Evolutionary conservation across 257 asterid species (phyloP).

Genomic region (Fraxinus pennsylvanica): DNA sequence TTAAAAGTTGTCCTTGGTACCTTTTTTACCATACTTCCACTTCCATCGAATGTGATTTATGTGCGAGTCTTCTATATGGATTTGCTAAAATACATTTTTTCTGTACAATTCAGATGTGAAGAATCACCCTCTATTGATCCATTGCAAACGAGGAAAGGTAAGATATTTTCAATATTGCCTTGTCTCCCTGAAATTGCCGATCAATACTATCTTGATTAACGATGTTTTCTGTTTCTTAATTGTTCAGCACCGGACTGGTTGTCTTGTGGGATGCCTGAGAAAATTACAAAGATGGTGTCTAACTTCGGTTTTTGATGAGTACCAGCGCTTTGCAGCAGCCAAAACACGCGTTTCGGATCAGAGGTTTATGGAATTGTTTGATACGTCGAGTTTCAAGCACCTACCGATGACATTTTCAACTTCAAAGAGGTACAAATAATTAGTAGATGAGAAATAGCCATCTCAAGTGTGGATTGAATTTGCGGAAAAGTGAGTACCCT

Average conservation of each 20-base stretch:
- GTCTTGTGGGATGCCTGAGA: constrained; percentile 87
- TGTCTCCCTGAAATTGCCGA: not conserved
- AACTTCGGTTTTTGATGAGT: constrained; percentile 80
- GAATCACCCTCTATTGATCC: constrained; percentile 77
- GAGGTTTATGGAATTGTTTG: constrained; percentile 86
- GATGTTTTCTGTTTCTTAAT: constrained; percentile 5
- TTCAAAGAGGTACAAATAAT: constrained; percentile 45
- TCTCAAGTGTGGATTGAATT: not conserved
- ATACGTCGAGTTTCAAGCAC: constrained; percentile 56
- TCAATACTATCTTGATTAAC: not conserved
- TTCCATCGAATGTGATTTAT: not conserved
- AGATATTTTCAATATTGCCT: not conserved
- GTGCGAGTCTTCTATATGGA: not conserved
- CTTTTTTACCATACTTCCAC: not conserved
- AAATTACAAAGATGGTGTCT: constrained; percentile 81
- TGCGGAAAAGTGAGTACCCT: not conserved
- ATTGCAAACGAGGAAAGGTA: constrained; percentile 91
- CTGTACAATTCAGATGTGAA: constrained; percentile 49
- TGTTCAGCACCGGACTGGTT: constrained; percentile 86
- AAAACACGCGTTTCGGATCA: constrained; percentile 81
- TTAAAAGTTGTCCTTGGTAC: constrained; percentile 62
- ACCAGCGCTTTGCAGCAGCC: constrained; percentile 88
- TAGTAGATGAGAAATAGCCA: too few species aligned
- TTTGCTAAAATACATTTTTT: constrained; percentile 1
- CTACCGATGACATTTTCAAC: constrained; percentile 43